Base-by-base conservation (phyloP, 1,139 yeast genomes). In the Saccharomyces hybrid region DNA sequence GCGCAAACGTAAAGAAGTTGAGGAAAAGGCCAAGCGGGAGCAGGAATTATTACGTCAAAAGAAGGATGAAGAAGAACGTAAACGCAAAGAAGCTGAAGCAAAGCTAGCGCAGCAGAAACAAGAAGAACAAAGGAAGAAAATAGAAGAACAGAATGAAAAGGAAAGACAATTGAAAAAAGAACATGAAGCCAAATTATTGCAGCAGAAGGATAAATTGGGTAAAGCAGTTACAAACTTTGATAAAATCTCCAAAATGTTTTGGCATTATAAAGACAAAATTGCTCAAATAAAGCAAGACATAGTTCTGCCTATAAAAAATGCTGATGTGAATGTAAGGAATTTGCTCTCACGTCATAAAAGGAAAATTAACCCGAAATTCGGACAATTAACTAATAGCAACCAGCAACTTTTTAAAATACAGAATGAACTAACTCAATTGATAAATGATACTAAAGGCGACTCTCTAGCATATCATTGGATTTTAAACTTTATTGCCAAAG, bases 331-430 rank as follows among this genome's bases (percentile, higher is more conserved):
- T 62, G 60, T 73, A 30, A 77, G 76, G 56, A 74, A 73, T 32
- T 63, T 65, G 20, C 67, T 77, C 31, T 70, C 73, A 47, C 71
- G 75, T 13, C 77, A 78, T 53, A 85, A 86, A 66, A 76, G 97
- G 53, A 82, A 84, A 63, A 81, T 93, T 61, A 89, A 89, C 64
- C 95, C 97, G 4, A 86, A 85, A 64, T 82, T 95, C 61, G 98
- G 99, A 11, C 98, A 93, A 71, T 75, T 95, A 56, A 89, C 97
- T 1, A 84, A 83, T 64, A 84, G 91, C 50, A 70, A 68, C 53
- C 54, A 68, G 2, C 97, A 93, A 64, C 75, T 89, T 51, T 67
- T 70, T 1, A 71, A 72, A 32, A 76, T 90, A 20, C 73, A 78
- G 2, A 57, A 63, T 2, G 90, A 83, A 51, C 73, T 93, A 3